Conservation (phyloP, 805 yeast species). For the Zygoascus biomembranicola region DNA sequence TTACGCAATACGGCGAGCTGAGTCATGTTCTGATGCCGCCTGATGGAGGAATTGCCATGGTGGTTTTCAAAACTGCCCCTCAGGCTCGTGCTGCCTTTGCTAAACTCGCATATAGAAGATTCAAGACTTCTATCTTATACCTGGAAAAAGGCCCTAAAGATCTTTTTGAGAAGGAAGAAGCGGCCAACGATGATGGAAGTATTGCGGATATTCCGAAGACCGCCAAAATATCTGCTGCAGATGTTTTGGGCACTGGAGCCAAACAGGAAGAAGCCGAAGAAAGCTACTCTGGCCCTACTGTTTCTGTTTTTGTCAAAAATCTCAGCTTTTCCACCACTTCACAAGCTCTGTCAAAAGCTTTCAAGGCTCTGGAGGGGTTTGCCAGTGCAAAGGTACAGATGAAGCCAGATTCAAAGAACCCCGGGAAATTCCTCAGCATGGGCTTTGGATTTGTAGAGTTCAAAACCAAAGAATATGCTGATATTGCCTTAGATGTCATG, state of each 20-base stretch:
- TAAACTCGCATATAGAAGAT: slow-evolving; percentile 77
- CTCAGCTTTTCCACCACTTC: slow-evolving; percentile 76
- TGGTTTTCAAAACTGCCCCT: slow-evolving; percentile 76
- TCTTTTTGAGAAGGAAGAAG: slow-evolving; percentile 44
- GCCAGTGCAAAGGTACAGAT: slow-evolving; percentile 74
- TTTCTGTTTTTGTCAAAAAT: slow-evolving; percentile 86
- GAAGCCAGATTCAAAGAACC: slow-evolving; percentile 75
- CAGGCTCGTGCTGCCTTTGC: slow-evolving; percentile 85
- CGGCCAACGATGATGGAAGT: slow-evolving; percentile 24
- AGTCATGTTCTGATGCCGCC: slow-evolving; percentile 88
- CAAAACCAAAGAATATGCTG: slow-evolving; percentile 67
- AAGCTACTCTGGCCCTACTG: slow-evolving; percentile 21
- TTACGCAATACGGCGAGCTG: slow-evolving; percentile 70
- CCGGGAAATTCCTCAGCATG: slow-evolving; percentile 72
- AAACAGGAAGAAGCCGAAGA: slow-evolving; percentile 17
- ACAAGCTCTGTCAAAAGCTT: slow-evolving; percentile 46
- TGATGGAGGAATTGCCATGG: slow-evolving; percentile 90
- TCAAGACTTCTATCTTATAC: slow-evolving; percentile 80
- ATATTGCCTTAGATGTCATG: slow-evolving; percentile 60
- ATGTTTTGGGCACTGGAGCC: slow-evolving; percentile 33
- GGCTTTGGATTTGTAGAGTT: slow-evolving; percentile 97
- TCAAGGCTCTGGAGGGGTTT: slow-evolving; percentile 71
- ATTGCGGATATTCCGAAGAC: slow-evolving; percentile 1
- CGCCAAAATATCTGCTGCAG: slow-evolving; percentile 38
- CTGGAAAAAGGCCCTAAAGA: slow-evolving; percentile 90